Evolutionary conservation across 108 stramenopile species (phyloP), one percentile per base, ranked within the genome.

Genomic region (Aurantiochytrium sp.): DNA sequence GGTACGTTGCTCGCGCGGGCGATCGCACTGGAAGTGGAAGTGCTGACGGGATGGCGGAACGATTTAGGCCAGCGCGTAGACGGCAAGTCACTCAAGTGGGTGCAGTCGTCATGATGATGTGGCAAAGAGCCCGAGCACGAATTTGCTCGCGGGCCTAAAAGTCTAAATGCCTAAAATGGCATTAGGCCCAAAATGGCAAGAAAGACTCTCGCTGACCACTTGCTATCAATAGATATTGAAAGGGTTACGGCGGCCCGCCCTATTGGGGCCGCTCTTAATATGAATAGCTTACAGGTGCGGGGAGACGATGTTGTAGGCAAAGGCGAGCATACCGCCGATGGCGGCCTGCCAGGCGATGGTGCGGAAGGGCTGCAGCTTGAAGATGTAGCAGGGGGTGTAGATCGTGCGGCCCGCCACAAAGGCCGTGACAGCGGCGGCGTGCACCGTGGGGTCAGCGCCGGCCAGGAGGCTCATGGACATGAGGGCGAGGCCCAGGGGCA

Each of bases 11-110:
- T 52, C 50, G 8, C 50, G 1, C 8, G 15, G 8, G 1, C 1
- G 17, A 52, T 52, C 17, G 50, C 17, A 2, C 17, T 52, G 50
- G 50, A 52, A 17, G 17, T 52, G 17, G 50, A 52, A 52, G 50
- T 17, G 50, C 50, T 52, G 1, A 52, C 59, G 2, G 10, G 0
- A 3, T 65, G n/a, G n/a, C n/a, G n/a, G n/a, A n/a, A n/a, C n/a
- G n/a, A 3, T 0, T 17, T 12, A 65, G 59, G 59, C 15, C 59
- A 81, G 39, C 42, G 45, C 6, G 73, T 81, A 21, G 45, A 81
- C 42, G 73, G 73, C 73, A 81, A 81, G 45, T 12, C 73, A 6
- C 73, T 81, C 27, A 81, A 81, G 8, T 81, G 73, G 73, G 45
- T 48, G 45, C 21, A 6, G 21, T 6, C 68, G 10, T 68, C 10